These are phyloP conservation scores for Psilocybe tampanensis DNA, from an alignment of 768 basidiomycete species.

Conservation along the genomic window DNA sequence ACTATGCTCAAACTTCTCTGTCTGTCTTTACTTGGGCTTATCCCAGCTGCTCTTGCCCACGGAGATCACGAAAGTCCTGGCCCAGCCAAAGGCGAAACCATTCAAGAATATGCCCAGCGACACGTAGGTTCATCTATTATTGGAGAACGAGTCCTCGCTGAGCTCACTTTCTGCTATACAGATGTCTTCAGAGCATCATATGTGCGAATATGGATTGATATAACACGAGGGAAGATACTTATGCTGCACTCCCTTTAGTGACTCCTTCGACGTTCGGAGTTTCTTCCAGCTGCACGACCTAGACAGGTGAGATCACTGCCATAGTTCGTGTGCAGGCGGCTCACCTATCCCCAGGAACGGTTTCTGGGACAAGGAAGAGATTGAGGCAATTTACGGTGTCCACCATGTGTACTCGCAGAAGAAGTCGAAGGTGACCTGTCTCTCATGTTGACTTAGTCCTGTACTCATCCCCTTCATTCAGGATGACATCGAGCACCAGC, in stretches of 20 bases:
- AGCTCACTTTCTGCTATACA: conserved; percentile 30
- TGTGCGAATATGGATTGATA: conserved; percentile 44
- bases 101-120: conserved; percentile 82
- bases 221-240: not conserved
- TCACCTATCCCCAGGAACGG: conserved; percentile 60
- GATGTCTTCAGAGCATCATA: conserved; percentile 92
- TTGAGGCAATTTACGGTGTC: conserved; percentile 95
- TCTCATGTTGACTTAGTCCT: too few relatives aligned
- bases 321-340: not conserved
- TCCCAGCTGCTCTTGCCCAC: conserved; percentile 44
- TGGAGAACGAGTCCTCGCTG: not conserved
- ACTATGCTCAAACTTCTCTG: conserved; percentile 52
- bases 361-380: conserved; percentile 81
- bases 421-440: conserved; percentile 60
- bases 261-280: conserved; percentile 79
- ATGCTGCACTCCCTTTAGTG: conserved; percentile 44
- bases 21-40: conserved; percentile 42
- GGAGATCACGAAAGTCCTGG: conserved; percentile 61
- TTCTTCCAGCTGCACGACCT: conserved; percentile 98
- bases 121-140: conserved; percentile 65
- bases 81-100: conserved; percentile 57
- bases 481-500: conserved; percentile 78
- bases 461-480: conserved; percentile 23
- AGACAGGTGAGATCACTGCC: conserved; percentile 55
- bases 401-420: conserved; percentile 89